A percentile compares a stretch with the other conserved stretches of the same genome.
phyloP scores from a whole-genome alignment of 495 filamentous ascomycete species.

The Saxophila tyrrhenica region DNA sequence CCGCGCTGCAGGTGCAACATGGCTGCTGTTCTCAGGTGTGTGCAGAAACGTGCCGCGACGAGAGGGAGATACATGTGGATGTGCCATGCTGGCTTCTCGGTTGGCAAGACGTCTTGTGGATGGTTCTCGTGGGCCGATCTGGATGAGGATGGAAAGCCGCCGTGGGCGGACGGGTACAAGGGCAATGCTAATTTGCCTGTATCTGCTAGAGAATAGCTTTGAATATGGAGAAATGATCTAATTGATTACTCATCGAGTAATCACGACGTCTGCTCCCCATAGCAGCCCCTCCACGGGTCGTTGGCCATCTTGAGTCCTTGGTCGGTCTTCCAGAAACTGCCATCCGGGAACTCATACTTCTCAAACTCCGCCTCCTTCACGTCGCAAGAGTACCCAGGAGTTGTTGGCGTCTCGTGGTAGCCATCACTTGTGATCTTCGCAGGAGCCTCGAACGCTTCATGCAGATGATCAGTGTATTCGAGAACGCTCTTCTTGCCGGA shows the following conservation, averaged over 20 bases:
- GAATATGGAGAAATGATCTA: no score
- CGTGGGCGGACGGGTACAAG: conserved; percentile 34
- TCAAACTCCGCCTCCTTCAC: conserved; percentile 83
- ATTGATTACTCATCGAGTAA: no score
- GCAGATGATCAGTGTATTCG: conserved; percentile 83
- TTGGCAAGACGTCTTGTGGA: conserved; percentile 62
- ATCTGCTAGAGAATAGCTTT: background rate
- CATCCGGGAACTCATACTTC: conserved; percentile 53
- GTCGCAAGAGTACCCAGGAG: conserved; percentile 78
- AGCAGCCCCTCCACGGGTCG: background rate
- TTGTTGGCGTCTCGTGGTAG: conserved; percentile 70
- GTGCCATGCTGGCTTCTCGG: conserved; percentile 68
- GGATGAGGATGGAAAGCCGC: conserved; percentile 71
- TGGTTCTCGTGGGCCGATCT: conserved; percentile 90
- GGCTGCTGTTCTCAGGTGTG: conserved; percentile 63
- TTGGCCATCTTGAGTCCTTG: background rate
- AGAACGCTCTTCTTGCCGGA: conserved; percentile 67
- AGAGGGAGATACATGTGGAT: conserved; percentile 86
- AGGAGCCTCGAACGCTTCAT: conserved; percentile 83
- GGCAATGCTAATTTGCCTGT: conserved; percentile 10
- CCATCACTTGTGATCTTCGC: conserved; percentile 66
- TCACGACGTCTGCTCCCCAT: background rate
- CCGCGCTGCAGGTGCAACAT: conserved; percentile 57
- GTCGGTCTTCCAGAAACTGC: background rate
- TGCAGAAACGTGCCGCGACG: conserved; percentile 63